phyloP scores from a whole-genome alignment of 2,329 filamentous ascomycete species.

The Coniochaeta sp. region DNA sequence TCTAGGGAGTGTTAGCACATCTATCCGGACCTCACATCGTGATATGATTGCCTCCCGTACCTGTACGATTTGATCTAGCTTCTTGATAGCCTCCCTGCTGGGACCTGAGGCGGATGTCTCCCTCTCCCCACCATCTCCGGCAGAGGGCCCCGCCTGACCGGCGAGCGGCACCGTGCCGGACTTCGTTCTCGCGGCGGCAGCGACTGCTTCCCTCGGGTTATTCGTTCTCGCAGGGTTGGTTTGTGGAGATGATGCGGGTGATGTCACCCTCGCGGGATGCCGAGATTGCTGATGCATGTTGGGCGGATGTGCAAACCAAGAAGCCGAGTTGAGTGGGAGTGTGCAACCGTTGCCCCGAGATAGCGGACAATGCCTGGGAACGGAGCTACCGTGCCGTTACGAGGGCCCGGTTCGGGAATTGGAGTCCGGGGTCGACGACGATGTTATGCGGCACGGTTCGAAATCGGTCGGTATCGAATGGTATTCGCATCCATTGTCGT shows the following conservation, averaged over 20 bases:
- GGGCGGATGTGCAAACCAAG: background rate
- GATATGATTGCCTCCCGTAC: conserved; percentile 33
- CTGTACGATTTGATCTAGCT: conserved; percentile 90
- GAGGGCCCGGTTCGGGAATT: background rate
- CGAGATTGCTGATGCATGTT: conserved; percentile 87
- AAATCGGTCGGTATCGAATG: background rate
- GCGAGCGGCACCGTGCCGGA: conserved; percentile 33
- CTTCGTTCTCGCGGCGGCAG: conserved; percentile 30
- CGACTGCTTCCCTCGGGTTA: conserved; percentile 59
- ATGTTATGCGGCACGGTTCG: background rate
- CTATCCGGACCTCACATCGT: background rate
- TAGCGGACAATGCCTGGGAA: background rate
- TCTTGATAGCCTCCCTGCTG: conserved; percentile 62
- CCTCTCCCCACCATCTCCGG: conserved; percentile 40
- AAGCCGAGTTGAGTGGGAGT: background rate
- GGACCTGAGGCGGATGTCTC: conserved; percentile 30
- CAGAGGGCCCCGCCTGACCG: conserved; percentile 31
- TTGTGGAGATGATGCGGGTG: conserved; percentile 64
- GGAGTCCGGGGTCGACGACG: background rate
- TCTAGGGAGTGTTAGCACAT: conserved; percentile 42
- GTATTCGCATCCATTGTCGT: background rate
- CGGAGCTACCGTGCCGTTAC: background rate
- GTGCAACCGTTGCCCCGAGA: background rate
- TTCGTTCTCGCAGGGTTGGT: conserved; percentile 67
- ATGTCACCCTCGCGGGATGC: conserved; percentile 63